Evolutionary conservation across 2,329 filamentous ascomycete genomes (phyloP), one percentile per base, ranked within the genome.

Genomic region (Diaporthe velutina): DNA sequence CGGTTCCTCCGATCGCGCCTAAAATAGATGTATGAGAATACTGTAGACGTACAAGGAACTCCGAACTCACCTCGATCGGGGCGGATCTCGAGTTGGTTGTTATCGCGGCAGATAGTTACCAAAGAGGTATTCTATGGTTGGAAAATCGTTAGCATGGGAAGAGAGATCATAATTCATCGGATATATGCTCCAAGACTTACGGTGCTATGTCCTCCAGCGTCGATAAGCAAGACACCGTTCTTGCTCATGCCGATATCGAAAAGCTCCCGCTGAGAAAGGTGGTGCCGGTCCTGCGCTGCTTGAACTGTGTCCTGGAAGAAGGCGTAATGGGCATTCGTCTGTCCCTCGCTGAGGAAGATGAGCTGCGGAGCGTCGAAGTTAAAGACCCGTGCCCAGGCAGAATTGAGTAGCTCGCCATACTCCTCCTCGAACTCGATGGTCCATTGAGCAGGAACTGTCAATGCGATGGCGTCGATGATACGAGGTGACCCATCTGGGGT

Each of bases 391-490:
- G 17, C 4, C 64, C 64, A 67, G 1, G 64, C 30, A 2, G 13
- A 5, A 12, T 19, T 12, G 22, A 52, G 22, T 4, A 35, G 22
- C 22, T 38, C 22, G 30, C 64, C 64, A 12, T 67, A 67, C 45
- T 40, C 30, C n/a, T 67, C 64, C 30, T 67, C 45, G 22, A 67
- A 67, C 0, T 52, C 64, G 8, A 67, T 67, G 1, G 64, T 19
- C 64, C 45, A 67, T 38, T 67, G 64, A 7, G 64, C 45, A 19
- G 64, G 64, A 10, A 67, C 8, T 3, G 64, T 67, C 30, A 67
- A 17, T 7, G 45, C 64, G 22, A 67, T 52, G 22, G 64, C 30
- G 17, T 50, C 45, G 12, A 67, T 1, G 2, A 3, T 3, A 1
- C 38, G 25, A 4, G 58, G 2, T 6, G 12, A n/a, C n/a, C n/a